Conservation (phyloP, 805 yeast genomes). For the Metschnikowia rubicola region DNA sequence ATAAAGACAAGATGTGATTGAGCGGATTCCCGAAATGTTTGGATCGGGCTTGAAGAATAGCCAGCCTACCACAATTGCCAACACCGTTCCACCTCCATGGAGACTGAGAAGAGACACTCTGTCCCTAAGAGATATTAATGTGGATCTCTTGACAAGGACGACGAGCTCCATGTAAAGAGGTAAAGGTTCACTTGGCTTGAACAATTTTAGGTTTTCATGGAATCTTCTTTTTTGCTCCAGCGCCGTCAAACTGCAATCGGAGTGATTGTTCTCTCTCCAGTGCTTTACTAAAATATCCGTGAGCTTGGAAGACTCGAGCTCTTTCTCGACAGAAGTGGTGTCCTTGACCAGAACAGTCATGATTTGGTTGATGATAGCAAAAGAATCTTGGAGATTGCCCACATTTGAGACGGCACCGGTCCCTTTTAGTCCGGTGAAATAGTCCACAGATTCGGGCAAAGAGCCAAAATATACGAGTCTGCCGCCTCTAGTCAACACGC, state of each 20-base stretch:
- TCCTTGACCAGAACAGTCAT: conserved; percentile 19
- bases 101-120: conserved; percentile 31
- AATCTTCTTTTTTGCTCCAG: conserved; percentile 18
- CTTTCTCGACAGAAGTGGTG: conserved; percentile 13
- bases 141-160: conserved; percentile 35
- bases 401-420: conserved; percentile 9
- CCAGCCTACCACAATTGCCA: conserved; percentile 73
- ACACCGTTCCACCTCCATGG: conserved; percentile 38
- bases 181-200: conserved; percentile 21
- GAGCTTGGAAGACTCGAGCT: conserved; percentile 10
- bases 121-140: conserved; percentile 34
- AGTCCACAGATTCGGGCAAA: conserved; percentile 39
- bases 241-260: conserved; percentile 1
- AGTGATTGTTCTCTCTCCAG: conserved; percentile 11
- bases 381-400: conserved; percentile 10
- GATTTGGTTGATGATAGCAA: conserved; percentile 12
- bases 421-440: conserved; percentile 37
- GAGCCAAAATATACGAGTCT: conserved; percentile 45
- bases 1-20: conserved; percentile 41
- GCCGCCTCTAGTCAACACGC: conserved; percentile 63
- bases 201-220: conserved; percentile 17
- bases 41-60: conserved; percentile 63
- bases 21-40: conserved; percentile 60
- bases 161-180: conserved; percentile 28
- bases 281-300: conserved; percentile 9